These are phyloP conservation scores for Heimioporus sp. DNA, from an alignment of 768 basidiomycete genomes.

Conservation along the genomic window DNA sequence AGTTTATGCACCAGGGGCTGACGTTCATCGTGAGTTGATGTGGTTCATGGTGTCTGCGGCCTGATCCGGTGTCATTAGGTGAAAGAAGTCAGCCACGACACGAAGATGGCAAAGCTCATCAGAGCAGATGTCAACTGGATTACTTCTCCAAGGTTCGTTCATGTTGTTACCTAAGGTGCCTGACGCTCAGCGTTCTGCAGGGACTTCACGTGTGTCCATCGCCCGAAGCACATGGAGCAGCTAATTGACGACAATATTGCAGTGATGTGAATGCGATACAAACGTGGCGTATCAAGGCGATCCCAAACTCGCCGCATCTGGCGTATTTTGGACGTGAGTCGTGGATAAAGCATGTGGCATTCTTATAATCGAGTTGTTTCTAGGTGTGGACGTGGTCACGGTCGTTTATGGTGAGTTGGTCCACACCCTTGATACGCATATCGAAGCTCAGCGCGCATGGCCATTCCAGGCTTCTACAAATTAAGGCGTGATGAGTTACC, in stretches of 20 bases:
- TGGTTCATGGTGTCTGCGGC: neutral
- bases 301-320: slow-evolving; percentile 51
- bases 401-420: slow-evolving; percentile 68
- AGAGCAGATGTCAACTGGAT: slow-evolving; percentile 83
- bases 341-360: neutral
- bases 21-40: slow-evolving; percentile 63
- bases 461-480: slow-evolving; percentile 69
- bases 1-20: slow-evolving; percentile 89
- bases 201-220: slow-evolving; percentile 65
- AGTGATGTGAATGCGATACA: slow-evolving; percentile 79
- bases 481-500: slow-evolving; percentile 46
- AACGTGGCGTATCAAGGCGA: slow-evolving; percentile 68
- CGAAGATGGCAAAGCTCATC: slow-evolving; percentile 64
- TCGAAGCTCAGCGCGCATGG: neutral
- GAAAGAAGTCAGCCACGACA: slow-evolving; percentile 78
- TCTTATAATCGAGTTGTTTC: neutral
- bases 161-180: neutral
- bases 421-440: neutral
- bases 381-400: slow-evolving; percentile 62
- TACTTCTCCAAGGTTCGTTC: slow-evolving; percentile 61
- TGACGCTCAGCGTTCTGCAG: slow-evolving; percentile 31
- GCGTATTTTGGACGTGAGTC: slow-evolving; percentile 74
- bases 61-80: slow-evolving; percentile 44
- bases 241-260: slow-evolving; percentile 5
- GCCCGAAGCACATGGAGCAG: neutral